Evolutionary conservation across 192 early-diverging fungal species (phyloP), one percentile per base, ranked within the genome.

Genomic region (Martensiomyces pterosporus): DNA sequence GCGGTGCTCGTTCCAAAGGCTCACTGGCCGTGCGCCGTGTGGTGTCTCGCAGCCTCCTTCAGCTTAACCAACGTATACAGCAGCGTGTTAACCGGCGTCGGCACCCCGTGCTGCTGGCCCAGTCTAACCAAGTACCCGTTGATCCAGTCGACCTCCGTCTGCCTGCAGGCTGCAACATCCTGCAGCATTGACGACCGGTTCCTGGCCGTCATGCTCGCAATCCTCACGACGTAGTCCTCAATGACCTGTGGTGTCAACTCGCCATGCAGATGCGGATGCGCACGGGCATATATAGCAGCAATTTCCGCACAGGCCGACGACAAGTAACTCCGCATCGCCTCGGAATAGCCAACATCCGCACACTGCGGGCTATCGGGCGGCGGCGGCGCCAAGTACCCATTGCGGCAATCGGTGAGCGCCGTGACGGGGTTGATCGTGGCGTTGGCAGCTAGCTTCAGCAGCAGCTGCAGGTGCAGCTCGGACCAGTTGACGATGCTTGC

Each of bases 381-480:
- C 26, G 44, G 56, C 33, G 47, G 52, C 10, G 62, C 48, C 24
- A 85, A 24, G 8, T 47, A 66, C 2, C 82, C 81, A 47, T 88
- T 88, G 40, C 58, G 76, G 10, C 71, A 58, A 16, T 64, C 73
- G 4, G 80, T 54, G 29, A 85, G 47, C 9, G 84, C 79, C 1
- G 84, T 80, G 8, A 84, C 49, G 2, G 85, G 85, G 32, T 85
- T 85, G 43, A 88, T 79, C 15, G 75, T 73, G 0, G 79, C 65
- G 49, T 88, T 88, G 47, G 84, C 78, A 12, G 80, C 80, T 10
- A 83, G 67, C 64, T 87, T 85, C 6, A 75, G 39, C 34, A 81
- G 43, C 14, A 82, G 40, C 50, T 57, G 49, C 14, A 52, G 48
- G 23, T 80, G 64, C 25, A 85, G 60, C 15, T 75, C 66, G 0